Evolutionary conservation across 2,329 filamentous ascomycete genomes (phyloP).

Genomic region (Rhinocladiella mackenziei): DNA sequence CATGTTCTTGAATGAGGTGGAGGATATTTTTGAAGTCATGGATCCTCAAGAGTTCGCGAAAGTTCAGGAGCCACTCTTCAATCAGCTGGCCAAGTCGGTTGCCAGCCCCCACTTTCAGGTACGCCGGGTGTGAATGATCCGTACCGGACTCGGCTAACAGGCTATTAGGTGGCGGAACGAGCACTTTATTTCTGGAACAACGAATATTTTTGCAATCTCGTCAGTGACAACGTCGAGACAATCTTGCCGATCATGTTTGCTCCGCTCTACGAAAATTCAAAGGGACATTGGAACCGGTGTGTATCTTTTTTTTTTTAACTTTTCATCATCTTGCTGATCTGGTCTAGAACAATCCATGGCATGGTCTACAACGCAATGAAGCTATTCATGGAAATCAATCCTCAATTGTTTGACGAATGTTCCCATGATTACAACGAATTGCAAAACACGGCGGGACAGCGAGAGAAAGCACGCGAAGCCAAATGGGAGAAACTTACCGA

Average conservation of each 20-base stretch:
- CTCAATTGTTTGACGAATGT: constrained; percentile 96
- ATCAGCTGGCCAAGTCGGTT: constrained; percentile 95
- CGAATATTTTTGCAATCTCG: constrained; percentile 98
- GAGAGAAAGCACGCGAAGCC: constrained; percentile 74
- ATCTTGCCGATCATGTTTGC: constrained; percentile 99
- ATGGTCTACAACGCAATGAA: constrained; percentile 99
- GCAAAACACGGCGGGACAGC: constrained; percentile 83
- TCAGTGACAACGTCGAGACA: constrained; percentile 97
- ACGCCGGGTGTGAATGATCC: constrained; percentile 18
- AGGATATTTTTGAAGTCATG: constrained; percentile 99
- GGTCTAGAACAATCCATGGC: constrained; percentile 83
- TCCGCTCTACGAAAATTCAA: constrained; percentile 96
- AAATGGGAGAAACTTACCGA: constrained; percentile 86
- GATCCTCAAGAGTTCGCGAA: constrained; percentile 97
- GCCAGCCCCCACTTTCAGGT: constrained; percentile 96
- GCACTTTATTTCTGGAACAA: constrained; percentile 99
- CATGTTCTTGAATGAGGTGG: constrained; percentile 98
- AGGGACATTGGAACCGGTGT: constrained; percentile 98
- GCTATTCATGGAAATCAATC: constrained; percentile 99
- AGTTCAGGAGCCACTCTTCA: constrained; percentile 95
- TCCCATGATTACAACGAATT: constrained; percentile 97
- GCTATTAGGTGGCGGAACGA: constrained; percentile 73
- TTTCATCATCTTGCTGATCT: constrained; percentile 33
- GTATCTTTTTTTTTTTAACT: too few species aligned
- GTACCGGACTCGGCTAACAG: constrained; percentile 3